Conservation (phyloP, 2,329 filamentous ascomycete species). For the Coniochaeta sp. region DNA sequence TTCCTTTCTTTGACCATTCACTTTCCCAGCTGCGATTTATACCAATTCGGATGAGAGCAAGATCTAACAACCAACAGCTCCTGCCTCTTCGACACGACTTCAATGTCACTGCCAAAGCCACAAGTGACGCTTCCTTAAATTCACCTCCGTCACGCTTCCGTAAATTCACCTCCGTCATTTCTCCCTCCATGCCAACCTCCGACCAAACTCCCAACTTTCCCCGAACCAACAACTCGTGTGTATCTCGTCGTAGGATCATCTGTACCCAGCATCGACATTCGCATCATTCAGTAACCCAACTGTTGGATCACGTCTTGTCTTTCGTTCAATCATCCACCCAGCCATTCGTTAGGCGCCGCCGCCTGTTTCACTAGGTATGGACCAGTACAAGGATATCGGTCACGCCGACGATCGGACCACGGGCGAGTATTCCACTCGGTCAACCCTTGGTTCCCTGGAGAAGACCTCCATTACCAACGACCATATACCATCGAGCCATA, state of each 20-base stretch:
- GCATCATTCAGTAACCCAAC: too few species aligned
- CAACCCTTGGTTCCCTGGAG: background rate
- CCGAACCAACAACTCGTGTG: too few species aligned
- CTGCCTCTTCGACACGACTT: background rate
- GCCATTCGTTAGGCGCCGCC: background rate
- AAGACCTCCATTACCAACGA: background rate
- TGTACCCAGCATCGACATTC: too few species aligned
- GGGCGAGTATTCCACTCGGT: background rate
- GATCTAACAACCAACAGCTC: background rate
- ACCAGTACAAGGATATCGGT: background rate
- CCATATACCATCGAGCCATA: background rate
- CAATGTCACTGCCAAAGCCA: background rate
- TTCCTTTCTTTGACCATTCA: background rate
- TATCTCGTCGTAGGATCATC: background rate
- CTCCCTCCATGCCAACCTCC: too few species aligned
- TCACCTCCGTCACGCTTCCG: too few species aligned
- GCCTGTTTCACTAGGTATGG: background rate
- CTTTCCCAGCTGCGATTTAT: background rate
- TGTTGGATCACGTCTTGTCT: too few species aligned
- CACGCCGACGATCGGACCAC: background rate
- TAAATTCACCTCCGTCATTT: too few species aligned
- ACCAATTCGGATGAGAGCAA: background rate
- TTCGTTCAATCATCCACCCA: background rate
- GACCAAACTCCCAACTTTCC: too few species aligned
- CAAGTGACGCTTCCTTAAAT: background rate